phyloP scores from a whole-genome alignment of 2,329 filamentous ascomycete genomes.

The Aspergillus tubingensis region DNA sequence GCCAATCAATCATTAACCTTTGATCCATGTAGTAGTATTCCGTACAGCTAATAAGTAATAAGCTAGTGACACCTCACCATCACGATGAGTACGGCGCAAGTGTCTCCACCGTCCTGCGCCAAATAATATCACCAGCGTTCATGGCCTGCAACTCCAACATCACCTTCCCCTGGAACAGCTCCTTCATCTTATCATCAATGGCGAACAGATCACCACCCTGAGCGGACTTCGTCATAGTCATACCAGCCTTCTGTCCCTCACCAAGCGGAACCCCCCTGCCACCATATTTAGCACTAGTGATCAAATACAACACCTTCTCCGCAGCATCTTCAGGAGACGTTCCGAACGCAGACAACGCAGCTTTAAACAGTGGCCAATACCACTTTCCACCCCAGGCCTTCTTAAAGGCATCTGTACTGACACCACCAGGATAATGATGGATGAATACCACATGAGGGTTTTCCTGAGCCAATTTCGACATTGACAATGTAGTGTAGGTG shows the following conservation, averaged over 20 bases:
- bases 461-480: neutral
- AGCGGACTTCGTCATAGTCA: neutral
- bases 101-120: neutral
- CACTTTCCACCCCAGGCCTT: constrained; percentile 5
- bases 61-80: too few species aligned
- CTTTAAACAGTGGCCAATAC: neutral
- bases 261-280: neutral
- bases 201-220: neutral
- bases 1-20: too few species aligned
- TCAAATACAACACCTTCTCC: constrained; percentile 5
- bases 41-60: too few species aligned
- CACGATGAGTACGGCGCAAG: neutral
- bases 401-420: constrained; percentile 2
- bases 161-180: neutral
- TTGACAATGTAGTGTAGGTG: neutral
- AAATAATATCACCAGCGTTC: neutral
- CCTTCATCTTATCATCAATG: neutral
- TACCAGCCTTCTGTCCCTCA: neutral
- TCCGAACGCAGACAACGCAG: neutral
- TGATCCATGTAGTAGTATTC: too few species aligned
- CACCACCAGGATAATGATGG: constrained; percentile 3
- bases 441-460: neutral
- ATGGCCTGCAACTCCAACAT: neutral
- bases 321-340: constrained; percentile 4
- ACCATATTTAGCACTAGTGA: constrained; percentile 4